A percentile compares a stretch with the other conserved stretches of the same genome.
Evolutionary conservation across 257 asterid species (phyloP).

Genomic region (Leonotis leonurus): DNA sequence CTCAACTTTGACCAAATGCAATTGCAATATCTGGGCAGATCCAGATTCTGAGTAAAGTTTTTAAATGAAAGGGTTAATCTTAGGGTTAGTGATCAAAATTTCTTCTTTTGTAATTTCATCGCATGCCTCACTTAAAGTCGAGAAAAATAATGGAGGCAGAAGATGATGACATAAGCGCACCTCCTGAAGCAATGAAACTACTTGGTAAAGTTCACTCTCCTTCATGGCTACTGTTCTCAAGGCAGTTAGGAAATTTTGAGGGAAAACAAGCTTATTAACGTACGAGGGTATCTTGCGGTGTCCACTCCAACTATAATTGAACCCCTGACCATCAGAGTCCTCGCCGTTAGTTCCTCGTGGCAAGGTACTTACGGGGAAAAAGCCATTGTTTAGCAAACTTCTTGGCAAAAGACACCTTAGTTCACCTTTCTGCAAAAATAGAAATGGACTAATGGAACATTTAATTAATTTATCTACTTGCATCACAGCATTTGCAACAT

Average conservation of each 20-base stretch:
- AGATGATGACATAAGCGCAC: constrained; percentile 29
- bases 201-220: constrained; percentile 62
- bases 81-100: neutral
- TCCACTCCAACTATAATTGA: constrained; percentile 73
- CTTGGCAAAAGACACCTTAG: constrained; percentile 72
- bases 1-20: neutral
- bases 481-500: neutral
- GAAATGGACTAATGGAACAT: neutral
- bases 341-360: constrained; percentile 25
- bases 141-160: neutral
- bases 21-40: neutral
- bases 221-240: constrained; percentile 81
- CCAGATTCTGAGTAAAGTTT: neutral
- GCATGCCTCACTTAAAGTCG: neutral
- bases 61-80: neutral
- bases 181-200: constrained; percentile 74
- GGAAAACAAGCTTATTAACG: constrained; percentile 58
- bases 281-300: constrained; percentile 67
- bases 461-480: neutral
- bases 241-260: constrained; percentile 75
- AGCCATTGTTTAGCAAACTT: constrained; percentile 58
- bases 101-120: neutral
- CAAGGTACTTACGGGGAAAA: constrained; percentile 44
- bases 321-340: constrained; percentile 15
- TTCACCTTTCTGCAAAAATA: constrained; percentile 63